A percentile compares a stretch with the other conserved stretches of the same genome.
These are phyloP conservation scores for Amoebophrya sp. DNA, from an alignment of 169 alveolate species.

Conservation along the genomic window DNA sequence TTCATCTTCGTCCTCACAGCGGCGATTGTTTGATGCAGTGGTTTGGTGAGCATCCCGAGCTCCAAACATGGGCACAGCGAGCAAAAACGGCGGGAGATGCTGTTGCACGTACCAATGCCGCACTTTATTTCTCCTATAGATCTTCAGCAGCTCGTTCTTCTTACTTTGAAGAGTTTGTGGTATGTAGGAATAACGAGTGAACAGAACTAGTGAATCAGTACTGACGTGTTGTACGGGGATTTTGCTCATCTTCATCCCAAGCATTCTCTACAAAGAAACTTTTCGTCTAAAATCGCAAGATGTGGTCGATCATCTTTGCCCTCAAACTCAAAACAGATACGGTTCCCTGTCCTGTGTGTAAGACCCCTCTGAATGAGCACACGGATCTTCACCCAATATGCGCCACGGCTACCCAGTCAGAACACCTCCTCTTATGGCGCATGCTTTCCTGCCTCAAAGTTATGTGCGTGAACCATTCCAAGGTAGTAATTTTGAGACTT, in stretches of 20 bases:
- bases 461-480: neutral
- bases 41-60: slow-evolving; percentile 9
- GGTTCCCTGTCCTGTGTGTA: slow-evolving; percentile 36
- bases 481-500: neutral
- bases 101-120: neutral
- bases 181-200: too few species aligned
- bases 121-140: too few species aligned
- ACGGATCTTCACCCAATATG: slow-evolving; percentile 5
- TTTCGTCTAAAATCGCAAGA: too few species aligned
- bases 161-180: too few species aligned
- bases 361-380: slow-evolving; percentile 32
- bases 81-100: slow-evolving; percentile 22
- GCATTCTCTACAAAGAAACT: too few species aligned
- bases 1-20: too few species aligned
- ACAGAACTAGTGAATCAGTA: too few species aligned
- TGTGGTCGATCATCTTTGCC: too few species aligned
- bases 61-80: neutral
- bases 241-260: too few species aligned
- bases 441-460: neutral
- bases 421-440: neutral
- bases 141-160: too few species aligned
- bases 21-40: slow-evolving; percentile 31
- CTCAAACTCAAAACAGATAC: neutral
- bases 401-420: slow-evolving; percentile 26
- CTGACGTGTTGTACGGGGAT: too few species aligned